Evolutionary conservation across 2,329 filamentous ascomycete genomes (phyloP).

Genomic region (Xylaria hypoxylon): DNA sequence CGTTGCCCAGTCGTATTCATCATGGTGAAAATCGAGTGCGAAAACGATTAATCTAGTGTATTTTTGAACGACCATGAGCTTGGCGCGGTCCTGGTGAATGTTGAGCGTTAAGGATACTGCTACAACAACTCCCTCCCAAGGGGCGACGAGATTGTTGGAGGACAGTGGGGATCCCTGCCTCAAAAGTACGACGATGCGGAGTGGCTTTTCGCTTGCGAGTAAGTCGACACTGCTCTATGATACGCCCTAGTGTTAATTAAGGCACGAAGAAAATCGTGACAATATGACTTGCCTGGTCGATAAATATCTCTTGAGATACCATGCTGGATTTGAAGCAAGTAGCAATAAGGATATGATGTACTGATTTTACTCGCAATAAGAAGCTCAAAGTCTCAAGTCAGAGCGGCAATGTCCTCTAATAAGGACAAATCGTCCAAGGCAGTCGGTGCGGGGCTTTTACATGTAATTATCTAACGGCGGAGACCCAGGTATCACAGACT

Average conservation of each 20-base stretch:
- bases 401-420: too few species aligned
- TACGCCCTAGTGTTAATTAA: background rate
- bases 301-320: background rate
- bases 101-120: conserved; percentile 1
- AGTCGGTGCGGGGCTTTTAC: too few species aligned
- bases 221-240: background rate
- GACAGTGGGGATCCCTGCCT: background rate
- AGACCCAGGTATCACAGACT: too few species aligned
- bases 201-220: background rate
- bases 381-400: too few species aligned
- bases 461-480: too few species aligned
- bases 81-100: background rate
- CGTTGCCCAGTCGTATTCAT: conserved; percentile 1
- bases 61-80: conserved; percentile 2
- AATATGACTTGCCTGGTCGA: conserved; percentile 7
- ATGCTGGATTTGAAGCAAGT: background rate
- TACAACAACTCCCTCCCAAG: background rate
- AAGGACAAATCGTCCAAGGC: too few species aligned
- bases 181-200: background rate
- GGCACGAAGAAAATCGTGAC: background rate
- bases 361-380: too few species aligned
- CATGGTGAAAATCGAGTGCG: background rate
- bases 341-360: background rate
- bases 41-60: background rate
- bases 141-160: background rate